These are phyloP conservation scores for Ophiostoma ips DNA, from an alignment of 2,329 filamentous ascomycete genomes.

Conservation along the genomic window DNA sequence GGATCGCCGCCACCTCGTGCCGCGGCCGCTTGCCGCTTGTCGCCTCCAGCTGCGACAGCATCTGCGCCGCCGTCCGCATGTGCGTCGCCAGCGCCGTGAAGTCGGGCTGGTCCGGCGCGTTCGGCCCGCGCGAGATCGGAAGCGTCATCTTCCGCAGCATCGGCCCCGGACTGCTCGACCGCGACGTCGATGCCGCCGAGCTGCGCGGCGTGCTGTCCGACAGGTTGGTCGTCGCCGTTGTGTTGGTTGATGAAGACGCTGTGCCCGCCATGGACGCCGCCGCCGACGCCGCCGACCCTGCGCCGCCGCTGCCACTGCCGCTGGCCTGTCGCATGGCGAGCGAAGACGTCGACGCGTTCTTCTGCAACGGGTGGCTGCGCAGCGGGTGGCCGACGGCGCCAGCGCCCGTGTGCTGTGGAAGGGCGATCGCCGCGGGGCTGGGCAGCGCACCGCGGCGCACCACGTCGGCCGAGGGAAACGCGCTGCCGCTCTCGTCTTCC, in stretches of 20 bases:
- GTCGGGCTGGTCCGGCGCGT: slow-evolving; percentile 55
- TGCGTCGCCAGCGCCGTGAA: slow-evolving; percentile 73
- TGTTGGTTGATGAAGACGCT: slow-evolving; percentile 42
- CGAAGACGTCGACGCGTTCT: slow-evolving; percentile 4
- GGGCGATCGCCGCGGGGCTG: too few relatives aligned
- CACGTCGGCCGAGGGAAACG: background rate
- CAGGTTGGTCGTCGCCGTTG: slow-evolving; percentile 49
- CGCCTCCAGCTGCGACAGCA: slow-evolving; percentile 70
- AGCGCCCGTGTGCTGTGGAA: too few relatives aligned
- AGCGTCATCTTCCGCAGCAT: slow-evolving; percentile 45
- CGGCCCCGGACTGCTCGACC: slow-evolving; percentile 50
- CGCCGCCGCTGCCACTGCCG: slow-evolving; percentile 2
- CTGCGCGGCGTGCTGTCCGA: slow-evolving; percentile 54
- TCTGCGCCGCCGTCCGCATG: slow-evolving; percentile 77
- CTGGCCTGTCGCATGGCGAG: slow-evolving; percentile 7
- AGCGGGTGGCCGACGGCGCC: slow-evolving; percentile 1
- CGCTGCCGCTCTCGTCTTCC: slow-evolving; percentile 25
- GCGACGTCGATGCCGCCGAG: slow-evolving; percentile 53
- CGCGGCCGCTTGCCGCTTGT: slow-evolving; percentile 69
- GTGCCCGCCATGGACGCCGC: slow-evolving; percentile 44
- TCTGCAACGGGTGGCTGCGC: background rate
- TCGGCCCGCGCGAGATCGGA: slow-evolving; percentile 34
- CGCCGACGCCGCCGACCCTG: too few relatives aligned
- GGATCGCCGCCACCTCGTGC: slow-evolving; percentile 69
- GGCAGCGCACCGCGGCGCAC: background rate